Percentiles rank a stretch among this genome's conserved stretches.
phyloP scores from a whole-genome alignment of 164 flowering plant species.

The Pachysandra terminalis region DNA sequence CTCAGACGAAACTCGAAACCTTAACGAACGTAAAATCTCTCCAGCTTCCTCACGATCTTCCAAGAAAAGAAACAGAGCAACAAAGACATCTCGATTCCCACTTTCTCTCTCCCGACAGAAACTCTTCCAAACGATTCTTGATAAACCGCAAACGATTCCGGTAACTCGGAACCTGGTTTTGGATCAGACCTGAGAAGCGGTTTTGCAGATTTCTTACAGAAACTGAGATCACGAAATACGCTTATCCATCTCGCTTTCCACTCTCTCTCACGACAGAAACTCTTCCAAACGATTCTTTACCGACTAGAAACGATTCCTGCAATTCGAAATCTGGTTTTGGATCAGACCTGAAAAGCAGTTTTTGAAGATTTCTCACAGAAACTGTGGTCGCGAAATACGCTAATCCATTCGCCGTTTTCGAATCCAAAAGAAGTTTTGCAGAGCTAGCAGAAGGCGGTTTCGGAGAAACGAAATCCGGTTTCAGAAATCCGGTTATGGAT shows the following conservation, averaged over 20 bases:
- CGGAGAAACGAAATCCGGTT: not conserved
- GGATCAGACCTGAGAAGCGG: not conserved
- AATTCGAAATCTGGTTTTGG: not conserved
- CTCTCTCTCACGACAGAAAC: not conserved
- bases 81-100: not conserved
- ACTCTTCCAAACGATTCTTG: not conserved
- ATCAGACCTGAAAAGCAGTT: not conserved
- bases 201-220: not conserved
- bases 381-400: not conserved
- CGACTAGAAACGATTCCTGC: not conserved
- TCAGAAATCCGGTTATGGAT: not conserved
- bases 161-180: not conserved
- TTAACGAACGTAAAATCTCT: conserved; percentile 4
- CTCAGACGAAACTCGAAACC: not conserved
- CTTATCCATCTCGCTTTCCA: not conserved
- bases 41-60: conserved; percentile 1
- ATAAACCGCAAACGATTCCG: not conserved
- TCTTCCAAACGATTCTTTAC: not conserved
- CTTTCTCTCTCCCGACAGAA: not conserved
- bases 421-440: not conserved
- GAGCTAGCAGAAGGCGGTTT: not conserved
- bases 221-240: not conserved
- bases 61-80: not conserved
- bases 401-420: not conserved
- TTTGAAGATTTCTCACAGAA: not conserved